phyloP scores from a whole-genome alignment of 2,329 filamentous ascomycete species.

The Acrocalymma vagum region DNA sequence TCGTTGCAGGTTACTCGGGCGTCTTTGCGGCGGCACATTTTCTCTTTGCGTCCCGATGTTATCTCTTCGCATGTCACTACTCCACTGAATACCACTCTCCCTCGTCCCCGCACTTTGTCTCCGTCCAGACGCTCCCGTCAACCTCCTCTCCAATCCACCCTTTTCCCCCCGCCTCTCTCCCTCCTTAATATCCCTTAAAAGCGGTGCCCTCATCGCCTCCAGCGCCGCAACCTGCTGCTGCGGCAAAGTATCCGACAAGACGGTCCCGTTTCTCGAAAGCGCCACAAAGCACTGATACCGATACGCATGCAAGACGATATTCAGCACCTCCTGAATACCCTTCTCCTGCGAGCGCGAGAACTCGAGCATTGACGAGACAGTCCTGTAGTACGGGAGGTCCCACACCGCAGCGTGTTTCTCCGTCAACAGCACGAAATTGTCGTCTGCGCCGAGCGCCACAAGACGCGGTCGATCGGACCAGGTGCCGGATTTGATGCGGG shows the following conservation, averaged over 20 bases:
- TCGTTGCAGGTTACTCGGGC: slow-evolving; percentile 25
- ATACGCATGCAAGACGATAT: slow-evolving; percentile 37
- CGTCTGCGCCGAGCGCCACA: slow-evolving; percentile 38
- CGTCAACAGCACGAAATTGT: slow-evolving; percentile 40
- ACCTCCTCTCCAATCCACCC: slow-evolving; percentile 8
- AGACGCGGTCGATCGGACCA: slow-evolving; percentile 43
- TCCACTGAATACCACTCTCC: no score
- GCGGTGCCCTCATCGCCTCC: slow-evolving; percentile 24
- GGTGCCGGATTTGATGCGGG: slow-evolving; percentile 34
- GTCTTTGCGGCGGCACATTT: slow-evolving; percentile 8
- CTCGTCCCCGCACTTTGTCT: no score
- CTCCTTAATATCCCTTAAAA: slow-evolving; percentile 27
- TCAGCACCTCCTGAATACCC: slow-evolving; percentile 28
- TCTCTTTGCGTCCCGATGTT: slow-evolving; percentile 10
- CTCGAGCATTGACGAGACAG: slow-evolving; percentile 27
- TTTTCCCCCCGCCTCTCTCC: slow-evolving; percentile 5
- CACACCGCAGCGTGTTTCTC: slow-evolving; percentile 38
- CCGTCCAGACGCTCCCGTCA: no score
- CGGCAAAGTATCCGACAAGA: slow-evolving; percentile 37
- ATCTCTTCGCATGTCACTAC: slow-evolving; percentile 2
- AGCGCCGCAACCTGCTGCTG: slow-evolving; percentile 27
- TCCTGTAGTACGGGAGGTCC: slow-evolving; percentile 33
- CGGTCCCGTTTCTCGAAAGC: slow-evolving; percentile 28
- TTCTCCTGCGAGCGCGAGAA: slow-evolving; percentile 20
- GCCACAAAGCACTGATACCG: slow-evolving; percentile 41